Evolutionary conservation across 140 eudicot species (phyloP).

Genomic region (Ambrosia hybrid): DNA sequence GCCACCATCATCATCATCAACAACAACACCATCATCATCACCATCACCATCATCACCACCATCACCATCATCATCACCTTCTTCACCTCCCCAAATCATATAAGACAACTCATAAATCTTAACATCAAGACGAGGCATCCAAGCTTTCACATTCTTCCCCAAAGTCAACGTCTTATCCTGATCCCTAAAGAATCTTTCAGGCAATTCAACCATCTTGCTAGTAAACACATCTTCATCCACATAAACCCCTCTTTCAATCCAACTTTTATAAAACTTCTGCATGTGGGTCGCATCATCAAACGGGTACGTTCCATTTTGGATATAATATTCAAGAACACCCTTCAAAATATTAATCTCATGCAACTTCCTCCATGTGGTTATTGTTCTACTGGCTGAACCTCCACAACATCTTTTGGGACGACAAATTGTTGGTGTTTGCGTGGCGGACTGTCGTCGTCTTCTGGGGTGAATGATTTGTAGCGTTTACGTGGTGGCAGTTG

Average conservation of each 20-base stretch:
- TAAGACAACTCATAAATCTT: slow-evolving; percentile 17
- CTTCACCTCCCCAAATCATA: slow-evolving; percentile 23
- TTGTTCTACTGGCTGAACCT: neutral
- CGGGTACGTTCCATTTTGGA: too few species aligned
- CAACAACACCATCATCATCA: neutral
- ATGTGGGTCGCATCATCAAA: too few species aligned
- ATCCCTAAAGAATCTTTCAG: slow-evolving; percentile 23
- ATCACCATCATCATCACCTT: neutral
- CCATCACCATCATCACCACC: neutral
- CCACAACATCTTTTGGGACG: neutral
- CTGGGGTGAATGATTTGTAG: neutral
- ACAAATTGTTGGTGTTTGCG: neutral
- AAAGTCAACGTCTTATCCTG: neutral
- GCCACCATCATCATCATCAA: neutral
- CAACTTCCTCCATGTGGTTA: neutral
- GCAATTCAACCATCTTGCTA: slow-evolving; percentile 24
- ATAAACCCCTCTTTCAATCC: too few species aligned
- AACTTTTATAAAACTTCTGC: too few species aligned
- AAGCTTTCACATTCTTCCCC: neutral
- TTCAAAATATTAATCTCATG: slow-evolving; percentile 25
- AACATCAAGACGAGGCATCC: slow-evolving; percentile 11
- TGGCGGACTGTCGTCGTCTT: too few species aligned
- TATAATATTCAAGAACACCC: slow-evolving; percentile 7
- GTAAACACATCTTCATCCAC: neutral
- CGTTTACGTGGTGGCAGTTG: slow-evolving; percentile 10